Evolutionary conservation across 495 filamentous ascomycete species (phyloP), one percentile per base, ranked within the genome.

Genomic region (Penicillium longicatenatum): DNA sequence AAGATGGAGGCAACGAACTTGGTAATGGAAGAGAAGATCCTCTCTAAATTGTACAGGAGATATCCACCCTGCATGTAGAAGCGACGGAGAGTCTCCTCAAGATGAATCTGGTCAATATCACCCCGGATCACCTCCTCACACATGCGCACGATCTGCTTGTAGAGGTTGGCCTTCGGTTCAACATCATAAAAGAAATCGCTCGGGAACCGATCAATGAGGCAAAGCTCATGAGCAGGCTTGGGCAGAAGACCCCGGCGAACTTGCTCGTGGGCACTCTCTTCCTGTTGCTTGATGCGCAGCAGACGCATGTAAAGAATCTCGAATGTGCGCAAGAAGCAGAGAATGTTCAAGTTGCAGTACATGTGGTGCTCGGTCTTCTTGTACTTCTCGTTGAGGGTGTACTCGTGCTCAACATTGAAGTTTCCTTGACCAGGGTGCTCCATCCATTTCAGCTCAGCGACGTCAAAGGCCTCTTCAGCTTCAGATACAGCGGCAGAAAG

Each of bases 301-400:
- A 99, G 82, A 35, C 95, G 87, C 58, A 87, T 84, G 71, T 93
- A 98, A 7, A 98, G 77, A 3, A 89, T 87, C 70, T 94, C 85
- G 72, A 98, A 96, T 35, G 93, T 85, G 19, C 89, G 87, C 77
- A 99, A 89, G 79, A 99, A 97, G 74, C 91, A 91, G 64, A 89
- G 93, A 43, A 99, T 89, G 45, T 87, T 88, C 56, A 90, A 81
- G 69, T 96, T 98, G 68, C 85, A 87, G 75, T 93, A 99, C 64
- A 98, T 82, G 59, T 92, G 90, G 77, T 89, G 96, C 59, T 78
- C 81, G 9, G 84, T 82, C 55, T 94, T 89, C 61, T 82, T 80
- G 75, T 91, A 96, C 22, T 90, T 87, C 46, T 91, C 85, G 47
- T 96, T 91, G 8, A 90, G 83, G 24, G 86, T 88, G 63, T 88